Conservation (phyloP, 331 rosid species). For the Erythrophleum ivorense region DNA sequence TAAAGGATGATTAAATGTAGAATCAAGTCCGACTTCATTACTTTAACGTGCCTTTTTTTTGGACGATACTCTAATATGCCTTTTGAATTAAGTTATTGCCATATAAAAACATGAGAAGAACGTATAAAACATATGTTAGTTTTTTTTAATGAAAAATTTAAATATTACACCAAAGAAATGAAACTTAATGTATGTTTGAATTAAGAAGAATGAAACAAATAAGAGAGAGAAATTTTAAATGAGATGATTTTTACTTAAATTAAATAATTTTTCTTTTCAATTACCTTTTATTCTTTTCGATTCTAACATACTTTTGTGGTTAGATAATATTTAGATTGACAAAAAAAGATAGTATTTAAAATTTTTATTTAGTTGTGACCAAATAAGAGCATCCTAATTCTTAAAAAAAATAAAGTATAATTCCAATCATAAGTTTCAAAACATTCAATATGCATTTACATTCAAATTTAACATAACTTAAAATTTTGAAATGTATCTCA, state of each 20-base stretch:
- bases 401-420: too few species aligned
- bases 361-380: neutral
- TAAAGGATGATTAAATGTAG: neutral
- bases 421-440: too few species aligned
- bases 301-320: neutral
- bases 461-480: neutral
- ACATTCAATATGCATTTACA: too few species aligned
- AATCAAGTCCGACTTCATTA: neutral
- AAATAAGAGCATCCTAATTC: neutral
- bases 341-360: neutral
- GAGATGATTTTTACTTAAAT: too few species aligned
- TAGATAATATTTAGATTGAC: neutral
- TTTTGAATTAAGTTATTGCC: neutral
- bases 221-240: too few species aligned
- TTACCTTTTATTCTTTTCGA: neutral
- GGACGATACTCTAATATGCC: neutral
- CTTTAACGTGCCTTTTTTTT: neutral
- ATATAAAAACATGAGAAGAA: neutral
- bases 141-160: too few species aligned
- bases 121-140: too few species aligned
- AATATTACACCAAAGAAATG: neutral
- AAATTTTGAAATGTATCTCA: neutral
- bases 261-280: neutral
- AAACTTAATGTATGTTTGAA: neutral
- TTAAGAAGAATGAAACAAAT: neutral